Evolutionary conservation across 257 asterid genomes (phyloP), one percentile per base, ranked within the genome.

Genomic region (Solanum virginianum): DNA sequence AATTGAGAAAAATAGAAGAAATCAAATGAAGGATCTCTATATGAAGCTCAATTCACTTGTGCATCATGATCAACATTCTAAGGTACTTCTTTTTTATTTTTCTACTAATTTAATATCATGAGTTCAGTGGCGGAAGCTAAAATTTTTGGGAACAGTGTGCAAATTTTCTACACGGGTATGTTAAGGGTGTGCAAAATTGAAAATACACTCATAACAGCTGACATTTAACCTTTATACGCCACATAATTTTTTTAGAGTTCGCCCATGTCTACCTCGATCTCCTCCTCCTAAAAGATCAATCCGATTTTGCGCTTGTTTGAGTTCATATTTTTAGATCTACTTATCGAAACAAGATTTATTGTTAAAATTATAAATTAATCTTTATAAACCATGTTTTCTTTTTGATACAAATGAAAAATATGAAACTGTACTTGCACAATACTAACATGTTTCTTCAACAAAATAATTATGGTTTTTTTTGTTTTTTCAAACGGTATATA

Each of bases 1-100:
- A 36, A 66, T 92, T 2, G 98, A 95, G 89, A 93, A 85, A 85
- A 92, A 93, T 57, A 75, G 98, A 79, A 92, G 98, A 87, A 87
- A 88, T 89, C 88, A 90, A 62, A 91, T 94, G 98, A 93, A 94
- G 85, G 69, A 85, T 84, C 96, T 95, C 57, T 88, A 85, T 81
- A 74, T 90, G 68, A 43, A 83, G 77, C 98, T 95, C 90, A 85
- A 4, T 18, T 90, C 93, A 70, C 93, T 95, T 14, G 81, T 95
- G 26, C 94, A 95, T 74, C 91, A 56, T 77, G 45, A 49, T 68
- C 90, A 90, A 24, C 7, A 74, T 62, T 85, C 92, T 85, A 90
- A 87, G 95, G 97, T 93, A 86, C 29, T 87, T 6, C 47, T 84
- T 17, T 74, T n/a, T 49, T 17, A 3, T 36, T 36, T 4, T 3